phyloP scores from a whole-genome alignment of 2,329 filamentous ascomycete genomes.

The Sordariomycetes sp. region DNA sequence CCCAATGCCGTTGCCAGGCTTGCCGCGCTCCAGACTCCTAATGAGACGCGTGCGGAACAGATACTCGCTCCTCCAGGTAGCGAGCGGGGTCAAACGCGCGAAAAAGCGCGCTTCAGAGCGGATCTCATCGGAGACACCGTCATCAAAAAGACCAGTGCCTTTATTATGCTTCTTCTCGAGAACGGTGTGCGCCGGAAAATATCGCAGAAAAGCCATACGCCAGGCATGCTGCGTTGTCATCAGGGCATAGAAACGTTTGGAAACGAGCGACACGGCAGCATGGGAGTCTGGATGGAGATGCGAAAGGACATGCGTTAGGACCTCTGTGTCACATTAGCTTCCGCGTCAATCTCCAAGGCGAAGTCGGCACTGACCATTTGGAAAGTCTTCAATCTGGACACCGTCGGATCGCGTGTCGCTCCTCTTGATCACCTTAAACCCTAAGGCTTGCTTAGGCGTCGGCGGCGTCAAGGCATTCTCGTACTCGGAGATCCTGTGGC shows the following conservation, averaged over 20 bases:
- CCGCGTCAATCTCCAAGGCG: not conserved
- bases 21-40: conserved; percentile 72
- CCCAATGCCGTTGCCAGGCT: conserved; percentile 55
- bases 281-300: conserved; percentile 82
- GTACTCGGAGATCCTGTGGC: conserved; percentile 50
- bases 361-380: conserved; percentile 61
- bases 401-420: conserved; percentile 26
- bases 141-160: conserved; percentile 29
- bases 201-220: conserved; percentile 85
- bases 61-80: conserved; percentile 97
- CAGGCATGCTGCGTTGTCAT: conserved; percentile 90
- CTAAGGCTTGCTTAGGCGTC: conserved; percentile 35
- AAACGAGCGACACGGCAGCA: conserved; percentile 74
- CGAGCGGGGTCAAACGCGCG: conserved; percentile 67
- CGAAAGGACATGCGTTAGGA: conserved; percentile 83
- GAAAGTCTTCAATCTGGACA: conserved; percentile 49
- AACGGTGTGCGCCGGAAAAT: conserved; percentile 65
- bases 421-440: conserved; percentile 47
- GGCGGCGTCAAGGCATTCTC: conserved; percentile 47
- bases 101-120: conserved; percentile 72
- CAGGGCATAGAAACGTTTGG: conserved; percentile 74
- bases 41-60: conserved; percentile 78
- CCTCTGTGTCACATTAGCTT: conserved; percentile 49
- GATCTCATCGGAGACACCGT: conserved; percentile 42
- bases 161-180: conserved; percentile 20